phyloP scores from a whole-genome alignment of 1,139 yeast genomes.

The Yamadazyma sp. region DNA sequence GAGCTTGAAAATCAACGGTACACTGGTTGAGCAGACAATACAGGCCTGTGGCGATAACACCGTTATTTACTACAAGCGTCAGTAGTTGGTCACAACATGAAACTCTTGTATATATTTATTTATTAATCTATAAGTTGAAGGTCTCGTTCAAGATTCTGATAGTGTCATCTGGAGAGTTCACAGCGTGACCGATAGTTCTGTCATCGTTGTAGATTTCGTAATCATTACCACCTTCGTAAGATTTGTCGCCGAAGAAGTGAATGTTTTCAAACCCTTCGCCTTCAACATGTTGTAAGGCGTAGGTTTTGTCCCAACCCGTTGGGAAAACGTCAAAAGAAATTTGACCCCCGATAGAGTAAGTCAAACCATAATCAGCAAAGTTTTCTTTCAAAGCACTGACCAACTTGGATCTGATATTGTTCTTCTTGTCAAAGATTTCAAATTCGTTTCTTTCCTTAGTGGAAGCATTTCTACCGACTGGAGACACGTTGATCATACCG shows the following conservation, averaged over 20 bases:
- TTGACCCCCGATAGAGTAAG: slow-evolving; percentile 98
- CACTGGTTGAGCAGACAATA: slow-evolving; percentile 50
- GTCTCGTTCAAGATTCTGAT: slow-evolving; percentile 78
- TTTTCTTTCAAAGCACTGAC: slow-evolving; percentile 80
- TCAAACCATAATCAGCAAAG: slow-evolving; percentile 80
- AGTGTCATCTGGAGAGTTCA: slow-evolving; percentile 85
- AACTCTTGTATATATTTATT: slow-evolving; percentile 4
- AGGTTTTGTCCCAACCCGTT: slow-evolving; percentile 99
- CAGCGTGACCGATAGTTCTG: slow-evolving; percentile 96
- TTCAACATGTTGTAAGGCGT: slow-evolving; percentile 90
- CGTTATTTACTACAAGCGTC: slow-evolving; percentile 57
- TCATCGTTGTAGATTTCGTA: slow-evolving; percentile 89
- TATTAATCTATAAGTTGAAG: slow-evolving; percentile 45
- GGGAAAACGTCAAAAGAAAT: slow-evolving; percentile 99
- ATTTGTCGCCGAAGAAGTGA: slow-evolving; percentile 98
- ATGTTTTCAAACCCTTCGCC: slow-evolving; percentile 80
- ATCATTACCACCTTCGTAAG: slow-evolving; percentile 97
- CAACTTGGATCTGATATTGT: slow-evolving; percentile 78
- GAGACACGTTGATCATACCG: slow-evolving; percentile 98
- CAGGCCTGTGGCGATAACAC: slow-evolving; percentile 64
- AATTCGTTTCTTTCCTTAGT: slow-evolving; percentile 90
- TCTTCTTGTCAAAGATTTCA: slow-evolving; percentile 77
- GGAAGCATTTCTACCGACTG: slow-evolving; percentile 97
- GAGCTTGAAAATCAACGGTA: slow-evolving; percentile 22
- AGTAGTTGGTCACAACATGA: neutral